Percentiles rank a stretch among this genome's conserved stretches.
Conservation (phyloP, 345 rosid species). For the Punica granatum region DNA sequence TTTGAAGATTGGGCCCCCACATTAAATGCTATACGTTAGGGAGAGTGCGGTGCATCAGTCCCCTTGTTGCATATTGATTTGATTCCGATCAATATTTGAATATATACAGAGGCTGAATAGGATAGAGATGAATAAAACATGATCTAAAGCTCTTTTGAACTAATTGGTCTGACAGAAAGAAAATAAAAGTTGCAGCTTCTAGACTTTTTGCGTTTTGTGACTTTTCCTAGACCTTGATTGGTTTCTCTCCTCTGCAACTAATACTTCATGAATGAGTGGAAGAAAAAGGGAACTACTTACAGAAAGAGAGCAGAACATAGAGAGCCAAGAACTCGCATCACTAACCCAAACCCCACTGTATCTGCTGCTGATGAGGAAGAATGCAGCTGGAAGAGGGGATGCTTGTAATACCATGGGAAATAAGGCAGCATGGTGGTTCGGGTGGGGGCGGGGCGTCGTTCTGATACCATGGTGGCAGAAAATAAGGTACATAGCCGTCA, state of each 20-base stretch:
- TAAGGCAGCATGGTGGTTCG: constrained; percentile 38
- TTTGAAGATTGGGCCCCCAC: background rate
- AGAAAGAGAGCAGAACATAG: background rate
- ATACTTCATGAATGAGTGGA: too few relatives aligned
- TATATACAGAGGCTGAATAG: too few relatives aligned
- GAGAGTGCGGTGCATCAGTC: background rate
- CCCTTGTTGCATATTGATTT: background rate
- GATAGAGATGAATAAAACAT: background rate
- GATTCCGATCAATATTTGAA: background rate
- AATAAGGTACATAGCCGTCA: constrained; percentile 9
- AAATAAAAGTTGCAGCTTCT: background rate
- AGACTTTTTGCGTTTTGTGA: too few relatives aligned
- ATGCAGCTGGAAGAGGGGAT: constrained; percentile 31
- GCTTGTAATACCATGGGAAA: constrained; percentile 48
- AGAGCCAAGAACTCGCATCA: background rate
- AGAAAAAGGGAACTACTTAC: background rate
- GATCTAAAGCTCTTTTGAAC: background rate
- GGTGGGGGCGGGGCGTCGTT: constrained; percentile 43
- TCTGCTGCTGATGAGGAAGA: constrained; percentile 7
- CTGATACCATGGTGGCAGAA: constrained; percentile 12
- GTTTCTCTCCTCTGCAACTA: background rate
- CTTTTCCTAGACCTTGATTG: too few relatives aligned
- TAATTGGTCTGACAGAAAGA: background rate
- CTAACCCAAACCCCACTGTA: background rate
- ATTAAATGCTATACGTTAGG: background rate